Evolutionary conservation across 192 early-diverging fungal genomes (phyloP).

Genomic region (Linnemannia hyalina): DNA sequence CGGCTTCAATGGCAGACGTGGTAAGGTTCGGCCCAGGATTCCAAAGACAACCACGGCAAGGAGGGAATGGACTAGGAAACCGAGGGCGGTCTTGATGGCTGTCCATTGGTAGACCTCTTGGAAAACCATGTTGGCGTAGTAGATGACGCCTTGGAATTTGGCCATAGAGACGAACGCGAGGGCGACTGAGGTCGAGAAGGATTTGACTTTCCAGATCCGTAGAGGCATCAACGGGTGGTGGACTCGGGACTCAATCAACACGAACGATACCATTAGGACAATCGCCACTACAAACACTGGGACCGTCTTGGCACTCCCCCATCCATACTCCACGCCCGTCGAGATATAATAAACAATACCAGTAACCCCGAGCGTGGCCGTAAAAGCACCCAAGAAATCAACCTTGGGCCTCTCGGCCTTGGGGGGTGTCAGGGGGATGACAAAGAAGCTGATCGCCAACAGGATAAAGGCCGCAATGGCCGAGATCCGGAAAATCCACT

Average conservation of each 20-base stretch:
- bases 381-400: slow-evolving; percentile 43
- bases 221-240: slow-evolving; percentile 55
- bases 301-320: slow-evolving; percentile 51
- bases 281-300: slow-evolving; percentile 27
- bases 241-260: slow-evolving; percentile 45
- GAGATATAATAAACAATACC: slow-evolving; percentile 53
- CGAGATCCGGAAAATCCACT: slow-evolving; percentile 58
- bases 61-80: slow-evolving; percentile 58
- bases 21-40: slow-evolving; percentile 49
- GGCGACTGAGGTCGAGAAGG: slow-evolving; percentile 57
- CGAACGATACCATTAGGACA: slow-evolving; percentile 41
- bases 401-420: slow-evolving; percentile 44
- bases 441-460: slow-evolving; percentile 24
- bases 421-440: slow-evolving; percentile 26
- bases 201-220: slow-evolving; percentile 53
- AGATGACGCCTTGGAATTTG: slow-evolving; percentile 55
- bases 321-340: slow-evolving; percentile 45
- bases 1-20: slow-evolving; percentile 26
- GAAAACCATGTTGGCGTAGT: slow-evolving; percentile 59
- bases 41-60: slow-evolving; percentile 47
- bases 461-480: slow-evolving; percentile 32
- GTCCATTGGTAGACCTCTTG: slow-evolving; percentile 59
- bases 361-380: slow-evolving; percentile 39
- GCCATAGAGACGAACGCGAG: slow-evolving; percentile 52
- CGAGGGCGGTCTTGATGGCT: slow-evolving; percentile 57